Conservation (phyloP, 139 green algal genomes). For the Coccomyxa sp. region DNA sequence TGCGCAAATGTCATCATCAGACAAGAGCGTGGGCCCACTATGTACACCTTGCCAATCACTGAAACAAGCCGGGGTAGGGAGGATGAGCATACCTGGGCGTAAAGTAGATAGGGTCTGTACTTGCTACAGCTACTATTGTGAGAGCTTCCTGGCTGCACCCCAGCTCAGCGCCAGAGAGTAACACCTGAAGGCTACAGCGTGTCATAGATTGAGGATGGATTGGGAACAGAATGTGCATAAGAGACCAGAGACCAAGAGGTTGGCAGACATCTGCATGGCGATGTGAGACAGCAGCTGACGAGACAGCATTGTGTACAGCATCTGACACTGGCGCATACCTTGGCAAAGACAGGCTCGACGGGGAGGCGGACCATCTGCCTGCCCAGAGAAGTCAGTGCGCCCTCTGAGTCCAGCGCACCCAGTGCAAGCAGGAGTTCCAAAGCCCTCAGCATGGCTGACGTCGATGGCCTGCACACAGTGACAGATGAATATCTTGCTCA, state of each 20-base stretch:
- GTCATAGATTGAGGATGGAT: too few species aligned
- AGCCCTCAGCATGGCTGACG: slow-evolving; percentile 66
- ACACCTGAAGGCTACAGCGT: slow-evolving; percentile 27
- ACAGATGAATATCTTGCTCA: too few species aligned
- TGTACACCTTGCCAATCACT: too few species aligned
- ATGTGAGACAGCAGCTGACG: too few species aligned
- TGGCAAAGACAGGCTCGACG: slow-evolving; percentile 76
- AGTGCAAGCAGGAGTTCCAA: slow-evolving; percentile 81
- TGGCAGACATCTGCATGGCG: too few species aligned
- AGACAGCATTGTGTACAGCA: too few species aligned
- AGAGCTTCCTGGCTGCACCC: slow-evolving; percentile 67
- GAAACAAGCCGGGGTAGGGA: too few species aligned
- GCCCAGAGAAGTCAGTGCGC: slow-evolving; percentile 40
- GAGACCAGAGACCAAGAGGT: too few species aligned
- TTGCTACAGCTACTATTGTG: slow-evolving; percentile 77
- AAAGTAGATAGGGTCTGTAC: slow-evolving; percentile 61
- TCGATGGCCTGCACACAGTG: too few species aligned
- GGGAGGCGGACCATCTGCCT: slow-evolving; percentile 66
- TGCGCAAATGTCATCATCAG: slow-evolving; percentile 17
- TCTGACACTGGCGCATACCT: too few species aligned
- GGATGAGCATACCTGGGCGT: slow-evolving; percentile 17
- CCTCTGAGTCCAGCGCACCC: slow-evolving; percentile 66
- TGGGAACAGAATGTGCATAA: too few species aligned
- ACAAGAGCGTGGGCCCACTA: too few species aligned
- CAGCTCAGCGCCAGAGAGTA: slow-evolving; percentile 57